Evolutionary conservation across 2,329 filamentous ascomycete species (phyloP), one percentile per base, ranked within the genome.

Genomic region (Coniochaeta sp.): DNA sequence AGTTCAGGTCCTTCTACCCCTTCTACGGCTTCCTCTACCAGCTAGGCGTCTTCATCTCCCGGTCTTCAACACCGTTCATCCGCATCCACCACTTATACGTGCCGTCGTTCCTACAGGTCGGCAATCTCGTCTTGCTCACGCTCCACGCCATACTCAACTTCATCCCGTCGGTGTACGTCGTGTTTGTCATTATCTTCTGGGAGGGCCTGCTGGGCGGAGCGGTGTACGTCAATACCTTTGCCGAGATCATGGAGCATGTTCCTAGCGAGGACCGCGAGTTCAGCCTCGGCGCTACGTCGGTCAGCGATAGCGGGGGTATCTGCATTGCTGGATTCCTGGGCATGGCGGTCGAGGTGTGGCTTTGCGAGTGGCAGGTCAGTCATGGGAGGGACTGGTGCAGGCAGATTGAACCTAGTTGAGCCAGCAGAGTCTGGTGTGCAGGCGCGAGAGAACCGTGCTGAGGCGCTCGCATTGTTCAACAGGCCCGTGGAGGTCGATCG

Each of bases 21-120:
- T 91, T 93, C 63, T 99, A 99, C 73, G 89, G 89, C 64, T 93
- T 96, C 61, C 88, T 98, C 63, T 98, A 99, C 74, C 93, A 99
- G 77, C 79, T 93, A 2, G 95, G 95, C 60, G 95, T 98, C 64
- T 98, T 98, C 76, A 84, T 98, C 67, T 96, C 93, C 0, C 88
- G 95, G 17, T 96, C 92, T 0, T 96, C 91, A 0, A 92, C 91
- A 0, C 91, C 93, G 0, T 96, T 96, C 72, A 71, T 96, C 66
- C 88, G 93, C 31, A 82, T 98, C 47, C 89, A 89, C 67, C 79
- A 85, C 57, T 81, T 98, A 1, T 98, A 98, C 70, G 67, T 90
- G 0, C 93, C 93, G 0, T 91, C 91, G 0, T 72, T 93, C 11
- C 81, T 99, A 0, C 95, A 98, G 72, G 77, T 95, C 2, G 79